These are phyloP conservation scores for Coprinopsis strossmayeri DNA, from an alignment of 768 basidiomycete genomes.

Conservation along the genomic window DNA sequence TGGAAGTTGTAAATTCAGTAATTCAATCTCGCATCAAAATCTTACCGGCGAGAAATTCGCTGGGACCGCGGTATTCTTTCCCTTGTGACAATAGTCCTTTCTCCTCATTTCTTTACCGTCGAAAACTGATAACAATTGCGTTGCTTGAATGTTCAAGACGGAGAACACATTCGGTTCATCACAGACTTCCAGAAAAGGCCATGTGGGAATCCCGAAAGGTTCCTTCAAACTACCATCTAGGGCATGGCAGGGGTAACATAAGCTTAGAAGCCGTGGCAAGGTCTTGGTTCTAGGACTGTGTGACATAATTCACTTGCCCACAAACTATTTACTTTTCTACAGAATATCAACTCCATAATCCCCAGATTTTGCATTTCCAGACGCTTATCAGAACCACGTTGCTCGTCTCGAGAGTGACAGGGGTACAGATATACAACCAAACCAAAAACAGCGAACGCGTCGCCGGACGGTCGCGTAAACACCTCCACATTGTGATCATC, in stretches of 20 bases:
- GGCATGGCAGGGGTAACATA: constrained; percentile 10
- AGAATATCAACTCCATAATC: neutral
- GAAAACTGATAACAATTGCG: constrained; percentile 1
- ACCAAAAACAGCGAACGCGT: constrained; percentile 6
- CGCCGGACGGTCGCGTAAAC: constrained; percentile 6
- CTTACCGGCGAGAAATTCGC: neutral
- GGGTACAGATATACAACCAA: constrained; percentile 7
- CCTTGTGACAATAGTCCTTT: neutral
- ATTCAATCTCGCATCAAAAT: constrained; percentile 9
- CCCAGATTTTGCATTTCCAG: neutral
- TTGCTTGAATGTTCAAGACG: constrained; percentile 3
- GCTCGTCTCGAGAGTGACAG: constrained; percentile 8
- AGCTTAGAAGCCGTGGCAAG: neutral
- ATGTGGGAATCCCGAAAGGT: constrained; percentile 3
- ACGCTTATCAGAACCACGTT: constrained; percentile 4
- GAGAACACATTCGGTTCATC: constrained; percentile 5
- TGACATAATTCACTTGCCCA: constrained; percentile 8
- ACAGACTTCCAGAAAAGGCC: constrained; percentile 4
- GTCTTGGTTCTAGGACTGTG: too few species aligned
- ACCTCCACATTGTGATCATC: constrained; percentile 6
- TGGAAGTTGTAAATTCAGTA: constrained; percentile 10
- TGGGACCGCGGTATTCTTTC: neutral
- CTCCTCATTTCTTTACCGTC: neutral
- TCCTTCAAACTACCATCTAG: constrained; percentile 11
- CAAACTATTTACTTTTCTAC: neutral